Conservation (phyloP, 2,329 filamentous ascomycete species). For the Hypoxylon rubiginosum region DNA sequence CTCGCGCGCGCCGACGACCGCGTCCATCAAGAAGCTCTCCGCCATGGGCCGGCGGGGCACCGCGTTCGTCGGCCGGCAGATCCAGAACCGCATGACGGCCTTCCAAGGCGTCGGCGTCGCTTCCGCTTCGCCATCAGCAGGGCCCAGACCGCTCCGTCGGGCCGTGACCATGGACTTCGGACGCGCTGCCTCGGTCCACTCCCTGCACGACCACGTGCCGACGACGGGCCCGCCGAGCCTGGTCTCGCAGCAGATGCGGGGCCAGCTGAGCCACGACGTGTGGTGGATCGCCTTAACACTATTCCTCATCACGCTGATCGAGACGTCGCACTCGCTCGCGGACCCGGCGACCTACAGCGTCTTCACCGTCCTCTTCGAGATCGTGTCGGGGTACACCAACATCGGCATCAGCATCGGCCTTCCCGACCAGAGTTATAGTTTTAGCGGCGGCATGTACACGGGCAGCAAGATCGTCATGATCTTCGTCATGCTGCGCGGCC, state of each 20-base stretch:
- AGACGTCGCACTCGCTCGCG: constrained; percentile 66
- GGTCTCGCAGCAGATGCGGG: constrained; percentile 70
- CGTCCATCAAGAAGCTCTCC: constrained; percentile 42
- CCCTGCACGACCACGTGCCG: constrained; percentile 34
- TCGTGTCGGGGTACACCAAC: constrained; percentile 70
- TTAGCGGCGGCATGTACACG: constrained; percentile 66
- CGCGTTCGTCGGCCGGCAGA: constrained; percentile 52
- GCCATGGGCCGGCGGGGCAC: constrained; percentile 42
- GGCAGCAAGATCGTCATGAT: constrained; percentile 71
- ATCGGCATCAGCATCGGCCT: constrained; percentile 72
- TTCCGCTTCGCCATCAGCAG: constrained; percentile 24
- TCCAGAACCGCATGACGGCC: constrained; percentile 55
- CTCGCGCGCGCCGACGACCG: constrained; percentile 37
- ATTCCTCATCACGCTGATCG: constrained; percentile 71
- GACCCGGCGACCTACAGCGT: constrained; percentile 68
- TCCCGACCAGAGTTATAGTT: constrained; percentile 66
- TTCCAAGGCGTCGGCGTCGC: constrained; percentile 61
- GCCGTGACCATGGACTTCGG: constrained; percentile 40
- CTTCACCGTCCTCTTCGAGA: constrained; percentile 72
- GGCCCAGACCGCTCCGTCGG: constrained; percentile 38
- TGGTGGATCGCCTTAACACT: constrained; percentile 75
- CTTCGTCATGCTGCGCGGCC: constrained; percentile 68
- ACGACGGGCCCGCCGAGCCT: constrained; percentile 54
- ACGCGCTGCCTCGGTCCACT: constrained; percentile 25
- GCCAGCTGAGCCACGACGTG: constrained; percentile 75